A percentile compares a stretch with the other conserved stretches of the same genome.
Evolutionary conservation across 495 filamentous ascomycete species (phyloP).

Genomic region (Eremomyces bilateralis): DNA sequence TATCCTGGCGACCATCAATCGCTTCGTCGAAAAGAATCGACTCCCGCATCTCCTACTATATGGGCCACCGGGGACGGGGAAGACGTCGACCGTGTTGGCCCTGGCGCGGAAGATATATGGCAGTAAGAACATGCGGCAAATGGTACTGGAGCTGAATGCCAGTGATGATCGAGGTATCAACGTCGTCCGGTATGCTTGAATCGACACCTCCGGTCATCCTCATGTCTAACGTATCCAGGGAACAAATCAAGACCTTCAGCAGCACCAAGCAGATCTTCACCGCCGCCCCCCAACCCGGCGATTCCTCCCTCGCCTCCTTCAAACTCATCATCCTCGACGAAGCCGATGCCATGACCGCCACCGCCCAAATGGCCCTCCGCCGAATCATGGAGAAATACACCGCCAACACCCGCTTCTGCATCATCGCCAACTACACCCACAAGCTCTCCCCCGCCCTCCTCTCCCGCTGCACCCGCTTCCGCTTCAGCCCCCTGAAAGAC

Average conservation of each 20-base stretch:
- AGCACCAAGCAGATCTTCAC: constrained; percentile 54
- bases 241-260: constrained; percentile 98
- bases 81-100: constrained; percentile 33
- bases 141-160: constrained; percentile 94
- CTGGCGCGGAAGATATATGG: constrained; percentile 89
- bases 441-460: constrained; percentile 90
- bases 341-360: constrained; percentile 93
- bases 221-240: constrained; percentile 15
- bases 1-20: constrained; percentile 90
- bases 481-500: constrained; percentile 86
- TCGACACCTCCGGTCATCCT: background rate
- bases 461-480: constrained; percentile 82
- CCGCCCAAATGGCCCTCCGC: constrained; percentile 90
- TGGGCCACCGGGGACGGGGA: constrained; percentile 25
- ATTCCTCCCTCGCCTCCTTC: constrained; percentile 43
- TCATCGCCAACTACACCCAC: constrained; percentile 98
- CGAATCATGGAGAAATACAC: constrained; percentile 99
- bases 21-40: constrained; percentile 81
- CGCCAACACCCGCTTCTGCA: constrained; percentile 91
- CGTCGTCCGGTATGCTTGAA: constrained; percentile 46
- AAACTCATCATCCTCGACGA: constrained; percentile 98
- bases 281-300: constrained; percentile 26
- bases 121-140: constrained; percentile 77
- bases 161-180: constrained; percentile 96
- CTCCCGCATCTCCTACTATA: constrained; percentile 85